Percentiles rank a stretch among this genome's conserved stretches.
phyloP scores from a whole-genome alignment of 495 filamentous ascomycete species.

The Talaromyces thailandensis region DNA sequence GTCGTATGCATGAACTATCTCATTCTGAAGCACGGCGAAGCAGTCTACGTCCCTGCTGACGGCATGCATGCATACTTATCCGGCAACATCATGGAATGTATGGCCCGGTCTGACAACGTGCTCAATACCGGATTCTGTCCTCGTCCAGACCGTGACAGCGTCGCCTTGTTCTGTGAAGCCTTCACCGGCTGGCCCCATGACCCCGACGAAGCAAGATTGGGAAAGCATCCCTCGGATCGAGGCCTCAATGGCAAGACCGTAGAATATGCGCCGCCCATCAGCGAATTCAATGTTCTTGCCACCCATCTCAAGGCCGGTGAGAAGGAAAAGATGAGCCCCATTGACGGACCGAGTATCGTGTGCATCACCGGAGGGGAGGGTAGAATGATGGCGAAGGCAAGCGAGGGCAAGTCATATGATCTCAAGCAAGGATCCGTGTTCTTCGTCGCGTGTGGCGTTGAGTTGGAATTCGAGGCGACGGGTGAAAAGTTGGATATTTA shows the following conservation, averaged over 20 bases:
- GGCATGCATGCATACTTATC: slow-evolving; percentile 71
- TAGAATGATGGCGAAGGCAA: slow-evolving; percentile 35
- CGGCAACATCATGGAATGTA: slow-evolving; percentile 78
- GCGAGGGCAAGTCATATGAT: slow-evolving; percentile 39
- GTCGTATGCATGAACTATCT: slow-evolving; percentile 67
- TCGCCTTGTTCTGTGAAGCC: slow-evolving; percentile 51
- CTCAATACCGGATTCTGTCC: slow-evolving; percentile 71
- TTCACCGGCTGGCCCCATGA: slow-evolving; percentile 55
- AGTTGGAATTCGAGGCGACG: slow-evolving; percentile 38
- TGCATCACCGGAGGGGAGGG: slow-evolving; percentile 57
- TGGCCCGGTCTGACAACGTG: slow-evolving; percentile 76
- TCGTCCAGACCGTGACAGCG: slow-evolving; percentile 47
- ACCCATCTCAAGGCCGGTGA: slow-evolving; percentile 48
- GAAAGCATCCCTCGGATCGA: slow-evolving; percentile 35
- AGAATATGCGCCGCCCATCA: slow-evolving; percentile 58
- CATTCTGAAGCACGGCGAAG: slow-evolving; percentile 52
- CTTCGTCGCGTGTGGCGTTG: slow-evolving; percentile 56
- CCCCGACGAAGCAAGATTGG: slow-evolving; percentile 42
- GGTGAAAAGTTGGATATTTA: slow-evolving; percentile 43
- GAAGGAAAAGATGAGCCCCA: slow-evolving; percentile 44
- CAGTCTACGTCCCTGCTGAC: slow-evolving; percentile 68
- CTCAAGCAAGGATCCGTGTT: slow-evolving; percentile 56
- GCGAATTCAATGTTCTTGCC: slow-evolving; percentile 62
- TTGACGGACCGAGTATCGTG: slow-evolving; percentile 57
- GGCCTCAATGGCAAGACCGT: slow-evolving; percentile 50